A percentile compares a stretch with the other conserved stretches of the same genome.
Evolutionary conservation across 1,139 yeast species (phyloP).

Genomic region (Diutina neorugosa): DNA sequence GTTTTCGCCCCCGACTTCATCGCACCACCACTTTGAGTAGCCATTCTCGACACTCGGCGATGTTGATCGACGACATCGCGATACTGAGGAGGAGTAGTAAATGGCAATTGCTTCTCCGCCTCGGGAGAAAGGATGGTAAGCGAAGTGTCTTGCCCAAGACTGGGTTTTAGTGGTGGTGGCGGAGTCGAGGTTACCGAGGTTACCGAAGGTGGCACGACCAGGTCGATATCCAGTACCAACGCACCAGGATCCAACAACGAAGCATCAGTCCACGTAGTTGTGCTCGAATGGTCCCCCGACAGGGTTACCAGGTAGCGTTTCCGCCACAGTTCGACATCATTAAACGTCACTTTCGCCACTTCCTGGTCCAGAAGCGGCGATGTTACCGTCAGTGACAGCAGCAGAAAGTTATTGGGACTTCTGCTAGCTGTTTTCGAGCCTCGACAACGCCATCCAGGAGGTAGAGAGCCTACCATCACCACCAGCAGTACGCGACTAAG

Average conservation of each 20-base stretch:
- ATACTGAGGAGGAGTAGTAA: neutral
- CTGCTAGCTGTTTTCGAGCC: neutral
- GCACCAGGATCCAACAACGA: neutral
- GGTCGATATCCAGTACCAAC: neutral
- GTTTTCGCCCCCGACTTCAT: conserved; percentile 12
- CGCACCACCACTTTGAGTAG: neutral
- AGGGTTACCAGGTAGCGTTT: neutral
- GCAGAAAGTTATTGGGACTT: neutral
- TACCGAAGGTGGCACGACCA: neutral
- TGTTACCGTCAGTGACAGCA: neutral
- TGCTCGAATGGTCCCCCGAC: neutral
- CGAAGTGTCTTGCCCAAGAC: neutral
- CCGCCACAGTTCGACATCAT: neutral
- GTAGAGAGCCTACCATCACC: conserved; percentile 52
- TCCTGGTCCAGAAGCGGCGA: neutral
- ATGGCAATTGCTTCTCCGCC: neutral
- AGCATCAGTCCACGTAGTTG: neutral
- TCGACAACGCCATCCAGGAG: conserved; percentile 39
- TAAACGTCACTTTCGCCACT: neutral
- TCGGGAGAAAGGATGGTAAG: neutral
- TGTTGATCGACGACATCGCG: neutral
- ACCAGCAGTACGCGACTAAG: conserved; percentile 39
- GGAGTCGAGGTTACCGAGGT: neutral
- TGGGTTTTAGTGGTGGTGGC: neutral
- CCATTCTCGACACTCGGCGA: neutral